Evolutionary conservation across 2,329 filamentous ascomycete species (phyloP), one percentile per base, ranked within the genome.

Genomic region (Westerdykella sp.): DNA sequence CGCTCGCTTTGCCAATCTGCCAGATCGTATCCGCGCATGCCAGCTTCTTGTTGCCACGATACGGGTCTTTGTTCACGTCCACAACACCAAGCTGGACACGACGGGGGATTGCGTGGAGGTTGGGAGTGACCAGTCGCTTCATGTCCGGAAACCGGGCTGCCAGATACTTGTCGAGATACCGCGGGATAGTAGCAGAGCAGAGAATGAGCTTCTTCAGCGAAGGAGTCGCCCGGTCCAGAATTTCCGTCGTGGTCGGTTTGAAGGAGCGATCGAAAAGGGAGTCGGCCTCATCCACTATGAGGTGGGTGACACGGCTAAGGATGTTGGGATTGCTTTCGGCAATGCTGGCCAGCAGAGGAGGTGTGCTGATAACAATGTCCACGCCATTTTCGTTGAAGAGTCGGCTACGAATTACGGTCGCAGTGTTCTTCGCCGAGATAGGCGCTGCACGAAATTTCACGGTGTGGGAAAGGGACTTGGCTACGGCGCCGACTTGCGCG

Each of bases 1-100:
- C 51, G 1, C 78, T 77, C 35, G 90, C 84, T 63, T 87, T 89
- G 46, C 89, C 89, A 47, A 98, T 91, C 28, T 87, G 84, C 81
- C 90, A 96, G 60, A 98, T 91, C 11, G 85, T 86, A 62, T 98
- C 91, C 3, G 93, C 93, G 64, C 91, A 97, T 10, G 93, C 94
- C 5, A 98, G 79, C 56, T 84, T 78, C 67, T 94, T 93, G 74
- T 95, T 96, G 59, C 93, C 89, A 49, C 83, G 83, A 71, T 96
- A 98, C 0, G 90, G 90, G n/a, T 94, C 84, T 54, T 85, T 87
- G 51, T 91, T 84, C 12, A 94, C 85, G 59, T 98, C 90, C 22
- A 98, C 81, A 30, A 97, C 88, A 44, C 88, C 89, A 4, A 98
- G 81, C 65, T 97, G 91, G 0, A 98, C 90, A 54, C 93, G 84